These are phyloP conservation scores for Hygrocybe punicea DNA, from an alignment of 768 basidiomycete species.

Conservation along the genomic window DNA sequence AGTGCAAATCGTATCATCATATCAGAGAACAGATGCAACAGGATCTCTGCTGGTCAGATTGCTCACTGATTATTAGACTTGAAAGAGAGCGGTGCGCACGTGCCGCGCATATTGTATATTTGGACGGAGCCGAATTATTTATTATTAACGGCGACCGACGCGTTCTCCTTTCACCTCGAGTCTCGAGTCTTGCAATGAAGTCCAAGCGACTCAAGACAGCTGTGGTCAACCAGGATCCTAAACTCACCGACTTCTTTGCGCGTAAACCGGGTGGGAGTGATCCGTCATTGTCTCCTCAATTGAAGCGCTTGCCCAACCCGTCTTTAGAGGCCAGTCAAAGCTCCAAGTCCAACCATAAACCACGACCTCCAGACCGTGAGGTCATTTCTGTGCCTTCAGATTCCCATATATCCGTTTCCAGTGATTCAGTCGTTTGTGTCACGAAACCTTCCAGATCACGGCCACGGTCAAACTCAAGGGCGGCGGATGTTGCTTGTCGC, in stretches of 20 bases:
- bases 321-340: background rate
- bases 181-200: background rate
- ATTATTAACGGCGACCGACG: too few relatives aligned
- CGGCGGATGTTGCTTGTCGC: background rate
- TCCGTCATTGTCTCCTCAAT: conserved; percentile 17
- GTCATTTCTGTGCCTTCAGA: conserved; percentile 22
- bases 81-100: too few relatives aligned
- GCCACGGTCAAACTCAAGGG: background rate
- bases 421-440: conserved; percentile 14
- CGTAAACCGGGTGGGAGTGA: conserved; percentile 23
- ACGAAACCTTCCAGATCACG: background rate
- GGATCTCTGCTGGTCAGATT: too few relatives aligned
- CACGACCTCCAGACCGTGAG: conserved; percentile 20
- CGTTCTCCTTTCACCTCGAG: too few relatives aligned
- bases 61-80: too few relatives aligned
- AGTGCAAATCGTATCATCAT: too few relatives aligned
- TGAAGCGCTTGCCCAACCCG: conserved; percentile 2
- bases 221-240: background rate
- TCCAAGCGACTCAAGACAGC: background rate
- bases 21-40: too few relatives aligned
- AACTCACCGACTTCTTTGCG: conserved; percentile 47
- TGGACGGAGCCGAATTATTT: too few relatives aligned
- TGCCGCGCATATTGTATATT: too few relatives aligned
- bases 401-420: conserved; percentile 24
- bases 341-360: conserved; percentile 10